These are phyloP conservation scores for Gossypium turneri DNA, from an alignment of 345 rosid genomes.

Conservation along the genomic window DNA sequence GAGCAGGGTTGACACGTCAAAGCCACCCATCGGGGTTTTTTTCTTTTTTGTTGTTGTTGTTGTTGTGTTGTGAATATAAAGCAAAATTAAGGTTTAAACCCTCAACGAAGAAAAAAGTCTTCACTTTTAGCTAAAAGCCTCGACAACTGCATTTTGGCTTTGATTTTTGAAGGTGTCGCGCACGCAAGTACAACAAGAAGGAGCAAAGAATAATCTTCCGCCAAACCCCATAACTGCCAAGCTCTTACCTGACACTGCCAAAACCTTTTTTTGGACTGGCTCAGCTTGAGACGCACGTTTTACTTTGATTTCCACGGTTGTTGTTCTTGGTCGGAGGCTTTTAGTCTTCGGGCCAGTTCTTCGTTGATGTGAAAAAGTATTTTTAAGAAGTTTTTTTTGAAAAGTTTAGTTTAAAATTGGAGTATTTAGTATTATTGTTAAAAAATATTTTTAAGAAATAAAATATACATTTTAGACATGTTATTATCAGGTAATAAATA, in stretches of 20 bases:
- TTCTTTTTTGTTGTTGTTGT: neutral
- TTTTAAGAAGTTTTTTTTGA: no score
- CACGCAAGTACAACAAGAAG: slow-evolving; percentile 24
- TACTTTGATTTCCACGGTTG: neutral
- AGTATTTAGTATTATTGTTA: no score
- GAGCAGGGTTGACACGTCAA: slow-evolving; percentile 32
- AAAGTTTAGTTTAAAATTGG: no score
- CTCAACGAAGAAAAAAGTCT: neutral
- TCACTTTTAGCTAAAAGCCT: neutral
- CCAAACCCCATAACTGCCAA: neutral
- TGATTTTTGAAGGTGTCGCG: slow-evolving; percentile 21
- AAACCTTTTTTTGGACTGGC: neutral
- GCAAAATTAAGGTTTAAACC: neutral
- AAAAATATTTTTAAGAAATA: no score
- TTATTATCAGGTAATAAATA: no score
- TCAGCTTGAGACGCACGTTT: neutral
- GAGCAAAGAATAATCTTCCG: slow-evolving; percentile 29
- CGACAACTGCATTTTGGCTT: neutral
- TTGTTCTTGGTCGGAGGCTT: neutral
- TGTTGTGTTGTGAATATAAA: neutral
- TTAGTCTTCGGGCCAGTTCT: no score
- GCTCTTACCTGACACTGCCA: slow-evolving; percentile 5
- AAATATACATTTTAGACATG: no score
- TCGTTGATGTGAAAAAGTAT: no score
- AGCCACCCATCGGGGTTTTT: slow-evolving; percentile 16